Evolutionary conservation across 164 flowering plant genomes (phyloP).

Genomic region (Liriodendron chinense): DNA sequence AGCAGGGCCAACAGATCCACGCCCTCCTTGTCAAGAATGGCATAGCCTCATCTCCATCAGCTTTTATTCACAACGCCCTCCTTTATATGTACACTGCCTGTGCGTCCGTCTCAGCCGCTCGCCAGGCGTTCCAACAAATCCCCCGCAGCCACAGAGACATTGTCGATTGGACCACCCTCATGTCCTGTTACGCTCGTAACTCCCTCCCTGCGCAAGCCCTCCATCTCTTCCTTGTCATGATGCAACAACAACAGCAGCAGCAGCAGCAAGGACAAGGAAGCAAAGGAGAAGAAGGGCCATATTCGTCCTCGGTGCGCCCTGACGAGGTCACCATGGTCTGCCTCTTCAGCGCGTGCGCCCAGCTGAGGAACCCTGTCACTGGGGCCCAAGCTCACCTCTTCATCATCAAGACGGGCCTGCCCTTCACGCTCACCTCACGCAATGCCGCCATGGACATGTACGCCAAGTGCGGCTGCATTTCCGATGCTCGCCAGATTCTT

Average conservation of each 20-base stretch:
- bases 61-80: constrained; percentile 53
- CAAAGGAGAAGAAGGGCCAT: neutral
- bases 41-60: constrained; percentile 22
- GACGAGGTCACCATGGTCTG: constrained; percentile 56
- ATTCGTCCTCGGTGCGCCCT: constrained; percentile 1
- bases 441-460: constrained; percentile 71
- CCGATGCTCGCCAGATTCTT: constrained; percentile 43
- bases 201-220: constrained; percentile 28
- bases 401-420: constrained; percentile 45
- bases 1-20: constrained; percentile 43
- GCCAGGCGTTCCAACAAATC: constrained; percentile 56
- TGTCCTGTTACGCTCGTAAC: constrained; percentile 35
- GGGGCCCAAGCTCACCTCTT: constrained; percentile 43
- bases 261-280: too few species aligned
- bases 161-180: constrained; percentile 64
- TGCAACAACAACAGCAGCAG: neutral
- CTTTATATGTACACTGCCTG: constrained; percentile 45
- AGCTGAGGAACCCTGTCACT: constrained; percentile 26
- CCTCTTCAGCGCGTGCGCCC: constrained; percentile 40
- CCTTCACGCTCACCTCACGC: constrained; percentile 26
- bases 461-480: constrained; percentile 50
- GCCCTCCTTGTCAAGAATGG: constrained; percentile 49
- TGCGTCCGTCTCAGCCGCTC: constrained; percentile 31
- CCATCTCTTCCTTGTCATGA: constrained; percentile 41
- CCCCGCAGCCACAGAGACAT: constrained; percentile 43